Percentiles rank a stretch among this genome's conserved stretches.
phyloP scores from a whole-genome alignment of 148 eudicot species.

The Polygonum aviculare region DNA sequence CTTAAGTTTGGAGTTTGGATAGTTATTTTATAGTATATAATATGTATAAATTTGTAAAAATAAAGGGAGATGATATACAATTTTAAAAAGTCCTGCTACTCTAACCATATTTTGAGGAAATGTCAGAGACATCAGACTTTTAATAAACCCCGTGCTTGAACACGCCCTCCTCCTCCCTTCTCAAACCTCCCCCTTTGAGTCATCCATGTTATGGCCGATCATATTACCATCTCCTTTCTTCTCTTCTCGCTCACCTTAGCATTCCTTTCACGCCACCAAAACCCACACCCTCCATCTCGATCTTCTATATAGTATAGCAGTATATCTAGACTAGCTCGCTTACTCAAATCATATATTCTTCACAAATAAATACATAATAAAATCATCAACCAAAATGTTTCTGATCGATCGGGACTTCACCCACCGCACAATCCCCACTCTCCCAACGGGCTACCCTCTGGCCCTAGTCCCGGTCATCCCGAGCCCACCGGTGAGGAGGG shows the following conservation, averaged over 20 bases:
- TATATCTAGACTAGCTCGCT: not conserved
- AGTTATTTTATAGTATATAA: too few species aligned
- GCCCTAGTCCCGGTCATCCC: not conserved
- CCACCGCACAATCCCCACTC: not conserved
- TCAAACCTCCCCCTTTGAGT: not conserved
- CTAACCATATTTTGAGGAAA: constrained; percentile 1
- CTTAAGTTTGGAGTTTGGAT: too few species aligned
- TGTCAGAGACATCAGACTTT: not conserved
- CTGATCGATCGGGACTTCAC: not conserved
- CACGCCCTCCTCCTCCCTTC: not conserved
- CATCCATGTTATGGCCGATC: not conserved
- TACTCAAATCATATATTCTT: not conserved
- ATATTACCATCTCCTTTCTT: not conserved
- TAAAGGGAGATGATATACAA: too few species aligned
- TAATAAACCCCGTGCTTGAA: not conserved
- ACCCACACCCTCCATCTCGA: not conserved
- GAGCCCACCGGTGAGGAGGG: not conserved
- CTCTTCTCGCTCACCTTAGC: not conserved
- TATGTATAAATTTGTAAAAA: too few species aligned
- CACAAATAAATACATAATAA: not conserved
- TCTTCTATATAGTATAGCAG: not conserved
- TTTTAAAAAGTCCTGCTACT: too few species aligned
- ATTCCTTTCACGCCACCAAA: not conserved
- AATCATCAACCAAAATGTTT: not conserved
- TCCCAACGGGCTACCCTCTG: not conserved